Percentiles rank a stretch among this genome's conserved stretches.
Evolutionary conservation across 495 filamentous ascomycete genomes (phyloP).

Genomic region (Echria macrotheca): DNA sequence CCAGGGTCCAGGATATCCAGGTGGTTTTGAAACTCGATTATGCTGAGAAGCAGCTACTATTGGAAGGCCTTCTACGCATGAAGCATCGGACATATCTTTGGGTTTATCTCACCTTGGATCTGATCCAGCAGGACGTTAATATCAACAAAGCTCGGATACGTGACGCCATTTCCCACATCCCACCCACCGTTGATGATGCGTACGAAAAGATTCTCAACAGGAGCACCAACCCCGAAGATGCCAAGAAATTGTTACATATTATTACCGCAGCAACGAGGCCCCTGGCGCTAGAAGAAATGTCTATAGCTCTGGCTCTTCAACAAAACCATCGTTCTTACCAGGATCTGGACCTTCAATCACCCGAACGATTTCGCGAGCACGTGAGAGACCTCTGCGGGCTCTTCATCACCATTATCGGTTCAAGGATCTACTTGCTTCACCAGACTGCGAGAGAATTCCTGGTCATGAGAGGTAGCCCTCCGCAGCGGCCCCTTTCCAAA

Average conservation of each 20-base stretch:
- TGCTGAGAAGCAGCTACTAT: conserved; percentile 18
- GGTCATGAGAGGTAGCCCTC: too few relatives aligned
- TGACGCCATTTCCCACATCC: conserved; percentile 22
- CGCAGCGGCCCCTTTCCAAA: too few relatives aligned
- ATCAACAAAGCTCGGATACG: conserved; percentile 22
- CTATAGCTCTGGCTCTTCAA: conserved; percentile 28
- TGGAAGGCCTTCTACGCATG: conserved; percentile 21
- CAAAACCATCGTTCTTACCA: conserved; percentile 15
- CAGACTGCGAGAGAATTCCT: conserved; percentile 42
- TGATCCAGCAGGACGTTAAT: conserved; percentile 15
- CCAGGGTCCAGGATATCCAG: conserved; percentile 25
- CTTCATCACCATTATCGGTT: conserved; percentile 31
- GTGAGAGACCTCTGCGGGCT: conserved; percentile 38
- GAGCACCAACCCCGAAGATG: conserved; percentile 21
- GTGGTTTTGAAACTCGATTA: conserved; percentile 11
- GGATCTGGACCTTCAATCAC: conserved; percentile 13
- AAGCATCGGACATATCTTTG: conserved; percentile 36
- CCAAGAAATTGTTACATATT: conserved; percentile 33
- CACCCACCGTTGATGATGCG: conserved; percentile 32
- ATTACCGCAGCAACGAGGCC: conserved; percentile 36
- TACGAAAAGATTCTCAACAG: conserved; percentile 38
- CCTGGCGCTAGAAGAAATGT: conserved; percentile 37
- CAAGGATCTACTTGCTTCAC: conserved; percentile 37
- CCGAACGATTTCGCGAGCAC: conserved; percentile 18
- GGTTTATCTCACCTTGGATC: conserved; percentile 31